These are phyloP conservation scores for Kandelia obovata DNA, from an alignment of 345 rosid genomes.

Conservation along the genomic window DNA sequence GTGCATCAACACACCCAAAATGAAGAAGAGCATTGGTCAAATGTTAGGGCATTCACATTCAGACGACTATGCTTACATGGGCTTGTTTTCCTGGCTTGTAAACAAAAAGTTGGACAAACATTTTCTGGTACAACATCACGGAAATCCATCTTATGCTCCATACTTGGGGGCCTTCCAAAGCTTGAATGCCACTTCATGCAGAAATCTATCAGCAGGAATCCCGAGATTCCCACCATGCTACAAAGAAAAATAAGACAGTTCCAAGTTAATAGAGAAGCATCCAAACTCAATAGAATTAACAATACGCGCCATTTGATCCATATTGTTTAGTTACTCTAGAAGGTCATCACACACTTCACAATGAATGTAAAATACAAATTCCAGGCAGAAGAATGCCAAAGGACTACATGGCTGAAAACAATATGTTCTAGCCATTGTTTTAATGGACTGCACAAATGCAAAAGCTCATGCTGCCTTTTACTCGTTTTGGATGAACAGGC, in stretches of 20 bases:
- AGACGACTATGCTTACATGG: neutral
- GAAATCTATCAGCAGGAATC: slow-evolving; percentile 85
- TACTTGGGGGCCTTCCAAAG: slow-evolving; percentile 99
- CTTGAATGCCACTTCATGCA: slow-evolving; percentile 96
- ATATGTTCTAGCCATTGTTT: no score
- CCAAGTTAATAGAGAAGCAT: neutral
- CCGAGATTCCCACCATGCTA: slow-evolving; percentile 72
- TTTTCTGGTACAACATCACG: neutral
- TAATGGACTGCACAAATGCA: no score
- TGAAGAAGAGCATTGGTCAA: no score
- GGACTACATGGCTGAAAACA: no score
- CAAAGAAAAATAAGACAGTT: slow-evolving; percentile 2
- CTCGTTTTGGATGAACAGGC: no score
- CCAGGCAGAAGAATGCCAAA: no score
- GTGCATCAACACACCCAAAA: no score
- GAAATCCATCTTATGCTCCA: slow-evolving; percentile 54
- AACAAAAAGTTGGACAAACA: neutral
- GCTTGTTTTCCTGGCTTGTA: neutral
- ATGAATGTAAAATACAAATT: no score
- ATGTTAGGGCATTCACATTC: neutral
- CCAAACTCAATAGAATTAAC: neutral
- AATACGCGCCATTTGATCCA: neutral
- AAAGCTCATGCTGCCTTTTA: no score
- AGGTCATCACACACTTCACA: neutral
- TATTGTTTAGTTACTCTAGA: neutral